These are phyloP conservation scores for California macrophylla DNA, from an alignment of 441 rosid genomes.

Conservation along the genomic window DNA sequence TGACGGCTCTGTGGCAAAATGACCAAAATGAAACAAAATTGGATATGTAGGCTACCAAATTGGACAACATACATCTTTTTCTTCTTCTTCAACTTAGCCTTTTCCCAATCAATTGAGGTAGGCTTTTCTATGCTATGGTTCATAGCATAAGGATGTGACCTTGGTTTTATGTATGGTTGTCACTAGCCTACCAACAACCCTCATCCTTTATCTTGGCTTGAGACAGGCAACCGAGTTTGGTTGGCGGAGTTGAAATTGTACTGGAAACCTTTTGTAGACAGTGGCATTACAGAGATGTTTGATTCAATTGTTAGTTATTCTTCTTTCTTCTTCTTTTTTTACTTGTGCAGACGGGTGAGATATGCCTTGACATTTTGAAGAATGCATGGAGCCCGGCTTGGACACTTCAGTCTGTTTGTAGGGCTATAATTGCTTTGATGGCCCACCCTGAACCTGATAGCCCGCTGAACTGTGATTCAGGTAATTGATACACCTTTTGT, in stretches of 20 bases:
- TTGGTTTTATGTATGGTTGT: too few species aligned
- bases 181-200: too few species aligned
- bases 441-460: slow-evolving; percentile 98
- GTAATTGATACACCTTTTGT: slow-evolving; percentile 23
- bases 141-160: too few species aligned
- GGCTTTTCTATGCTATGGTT: too few species aligned
- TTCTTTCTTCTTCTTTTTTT: neutral
- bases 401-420: slow-evolving; percentile 82
- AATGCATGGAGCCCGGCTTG: slow-evolving; percentile 99
- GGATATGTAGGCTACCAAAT: too few species aligned
- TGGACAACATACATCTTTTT: too few species aligned
- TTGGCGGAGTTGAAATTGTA: neutral
- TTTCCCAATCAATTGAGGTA: too few species aligned
- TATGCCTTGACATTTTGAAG: slow-evolving; percentile 94
- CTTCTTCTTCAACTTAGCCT: too few species aligned
- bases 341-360: slow-evolving; percentile 68
- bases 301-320: neutral
- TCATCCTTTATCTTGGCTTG: too few species aligned
- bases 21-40: too few species aligned
- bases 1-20: too few species aligned
- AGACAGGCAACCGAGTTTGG: too few species aligned
- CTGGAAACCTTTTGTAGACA: neutral
- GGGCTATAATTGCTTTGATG: slow-evolving; percentile 96
- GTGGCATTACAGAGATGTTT: neutral
- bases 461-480: slow-evolving; percentile 96